Conservation (phyloP, 768 basidiomycete genomes). For the Leucocoprinus leucothites region DNA sequence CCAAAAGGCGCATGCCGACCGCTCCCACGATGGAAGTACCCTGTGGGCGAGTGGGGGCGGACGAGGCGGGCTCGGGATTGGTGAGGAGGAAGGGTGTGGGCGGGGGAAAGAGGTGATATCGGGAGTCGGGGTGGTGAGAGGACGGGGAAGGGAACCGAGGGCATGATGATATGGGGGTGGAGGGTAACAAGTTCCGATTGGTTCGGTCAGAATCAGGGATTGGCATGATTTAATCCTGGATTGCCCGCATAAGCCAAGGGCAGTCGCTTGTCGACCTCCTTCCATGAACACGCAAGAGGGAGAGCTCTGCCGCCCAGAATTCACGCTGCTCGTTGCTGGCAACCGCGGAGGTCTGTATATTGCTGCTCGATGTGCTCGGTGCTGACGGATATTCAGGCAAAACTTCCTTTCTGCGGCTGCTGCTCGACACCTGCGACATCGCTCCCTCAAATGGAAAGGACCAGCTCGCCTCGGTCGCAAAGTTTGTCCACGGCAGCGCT, state of each 20-base stretch:
- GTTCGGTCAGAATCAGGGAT: slow-evolving; percentile 55
- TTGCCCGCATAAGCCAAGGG: slow-evolving; percentile 61
- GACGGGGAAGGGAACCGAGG: neutral
- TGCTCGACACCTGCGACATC: slow-evolving; percentile 77
- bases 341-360: slow-evolving; percentile 62
- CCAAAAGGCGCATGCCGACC: slow-evolving; percentile 46
- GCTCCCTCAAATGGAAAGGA: slow-evolving; percentile 61
- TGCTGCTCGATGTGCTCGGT: slow-evolving; percentile 14
- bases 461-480: slow-evolving; percentile 77
- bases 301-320: slow-evolving; percentile 38
- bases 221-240: slow-evolving; percentile 51
- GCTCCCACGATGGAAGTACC: slow-evolving; percentile 43
- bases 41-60: slow-evolving; percentile 19
- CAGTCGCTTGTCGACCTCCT: slow-evolving; percentile 48
- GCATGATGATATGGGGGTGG: too few species aligned
- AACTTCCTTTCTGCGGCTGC: slow-evolving; percentile 81
- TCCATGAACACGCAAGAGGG: slow-evolving; percentile 62
- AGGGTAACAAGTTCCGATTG: slow-evolving; percentile 58
- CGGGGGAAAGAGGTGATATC: too few species aligned
- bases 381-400: slow-evolving; percentile 48
- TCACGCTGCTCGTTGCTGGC: slow-evolving; percentile 79
- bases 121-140: too few species aligned
- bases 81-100: neutral
- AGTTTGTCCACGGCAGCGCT: slow-evolving; percentile 74
- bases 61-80: neutral